Evolutionary conservation across 352 stramenopile species (phyloP), one percentile per base, ranked within the genome.

Genomic region (Pythium aristosporum): DNA sequence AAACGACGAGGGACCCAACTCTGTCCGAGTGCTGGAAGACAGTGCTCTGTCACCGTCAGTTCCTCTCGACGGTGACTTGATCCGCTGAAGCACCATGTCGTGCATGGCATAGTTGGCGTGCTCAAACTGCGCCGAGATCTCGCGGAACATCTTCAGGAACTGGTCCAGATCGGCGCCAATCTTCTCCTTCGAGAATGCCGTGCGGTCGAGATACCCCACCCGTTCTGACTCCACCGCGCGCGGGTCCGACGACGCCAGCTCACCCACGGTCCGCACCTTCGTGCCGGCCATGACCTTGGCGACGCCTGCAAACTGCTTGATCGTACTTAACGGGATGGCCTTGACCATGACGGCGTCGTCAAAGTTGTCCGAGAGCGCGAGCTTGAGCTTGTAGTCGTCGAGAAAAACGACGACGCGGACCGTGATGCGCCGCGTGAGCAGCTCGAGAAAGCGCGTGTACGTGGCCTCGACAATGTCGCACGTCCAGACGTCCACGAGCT

Each of bases 401-500:
- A 92, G 71, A 60, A 89, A 92, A 15, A 94, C 77, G 16, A 87
- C 67, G 8, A 90, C 76, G 44, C 82, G 82, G 21, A 87, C 65
- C 0, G 82, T 91, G 53, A 94, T 90, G 18, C 82, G 78, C 5
- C 72, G 69, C 20, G 73, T 67, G n/a, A 93, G 74, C 12, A 91
- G 63, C 50, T 91, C 71, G 11, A 91, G 54, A 41, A 91, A 93
- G 16, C 78, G 71, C 32, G 72, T 69, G 63, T 93, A 93, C 11
- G 82, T 91, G 16, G 23, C 23, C 55, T 93, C 80, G 41, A 87
- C 54, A 13, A 89, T 76, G 63, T 93, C 85, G 68, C 85, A 93
- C 1, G 85, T 93, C 85, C 85, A 93, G 10, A 93, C 61, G 43
- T 93, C 82, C 6, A 93, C 85, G 23, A 93, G 70, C 57, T 93